Conservation (phyloP, 352 stramenopile species). For the Globisporangium emineosum region DNA sequence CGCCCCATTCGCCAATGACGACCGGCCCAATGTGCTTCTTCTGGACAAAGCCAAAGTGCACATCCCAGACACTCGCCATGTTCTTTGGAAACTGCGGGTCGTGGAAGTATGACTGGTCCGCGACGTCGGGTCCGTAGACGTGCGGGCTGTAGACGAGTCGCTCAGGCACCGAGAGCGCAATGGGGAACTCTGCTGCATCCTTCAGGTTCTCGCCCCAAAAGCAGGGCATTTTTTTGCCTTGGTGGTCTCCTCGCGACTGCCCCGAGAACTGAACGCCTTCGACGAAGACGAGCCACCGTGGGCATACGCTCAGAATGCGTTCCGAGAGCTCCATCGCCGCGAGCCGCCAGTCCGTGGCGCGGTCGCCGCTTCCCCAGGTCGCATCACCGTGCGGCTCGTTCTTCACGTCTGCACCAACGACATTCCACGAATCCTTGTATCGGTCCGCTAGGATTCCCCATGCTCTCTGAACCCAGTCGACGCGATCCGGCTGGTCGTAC, state of each 20-base stretch:
- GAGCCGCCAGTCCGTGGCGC: slow-evolving; percentile 46
- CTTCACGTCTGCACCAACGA: slow-evolving; percentile 49
- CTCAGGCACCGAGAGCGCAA: slow-evolving; percentile 33
- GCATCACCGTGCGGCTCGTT: slow-evolving; percentile 56
- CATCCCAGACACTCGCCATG: slow-evolving; percentile 52
- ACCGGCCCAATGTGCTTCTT: slow-evolving; percentile 27
- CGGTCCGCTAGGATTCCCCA: slow-evolving; percentile 36
- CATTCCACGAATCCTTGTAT: slow-evolving; percentile 37
- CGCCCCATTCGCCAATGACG: slow-evolving; percentile 65
- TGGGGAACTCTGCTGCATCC: slow-evolving; percentile 18
- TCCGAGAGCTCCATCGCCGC: slow-evolving; percentile 27
- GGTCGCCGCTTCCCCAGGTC: slow-evolving; percentile 38
- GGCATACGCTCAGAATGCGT: slow-evolving; percentile 25
- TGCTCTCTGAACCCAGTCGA: slow-evolving; percentile 25
- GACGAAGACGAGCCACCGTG: slow-evolving; percentile 52
- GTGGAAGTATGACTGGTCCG: slow-evolving; percentile 44
- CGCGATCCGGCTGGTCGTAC: slow-evolving; percentile 29
- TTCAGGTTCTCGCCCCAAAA: slow-evolving; percentile 58
- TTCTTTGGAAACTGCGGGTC: slow-evolving; percentile 36
- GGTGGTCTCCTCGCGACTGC: neutral
- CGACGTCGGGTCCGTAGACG: slow-evolving; percentile 43
- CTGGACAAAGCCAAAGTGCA: slow-evolving; percentile 50
- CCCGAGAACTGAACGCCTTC: slow-evolving; percentile 40
- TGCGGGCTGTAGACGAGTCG: slow-evolving; percentile 54
- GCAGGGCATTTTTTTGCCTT: slow-evolving; percentile 25